A percentile compares a stretch with the other conserved stretches of the same genome.
phyloP scores from a whole-genome alignment of 2,329 filamentous ascomycete genomes.

The Botrytis galanthina region DNA sequence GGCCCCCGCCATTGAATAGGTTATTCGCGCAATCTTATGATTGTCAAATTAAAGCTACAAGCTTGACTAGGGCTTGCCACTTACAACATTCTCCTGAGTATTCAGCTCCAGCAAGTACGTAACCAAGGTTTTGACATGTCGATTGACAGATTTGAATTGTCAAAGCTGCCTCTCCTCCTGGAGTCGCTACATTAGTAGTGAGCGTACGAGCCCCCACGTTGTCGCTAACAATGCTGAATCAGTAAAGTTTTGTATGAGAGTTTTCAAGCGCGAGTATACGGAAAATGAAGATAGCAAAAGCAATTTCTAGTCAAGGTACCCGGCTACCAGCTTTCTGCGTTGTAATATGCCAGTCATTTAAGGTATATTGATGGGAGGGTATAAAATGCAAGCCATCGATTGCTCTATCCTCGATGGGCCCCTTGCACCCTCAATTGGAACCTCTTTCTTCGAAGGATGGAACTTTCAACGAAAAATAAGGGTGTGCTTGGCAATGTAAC shows the following conservation, averaged over 20 bases:
- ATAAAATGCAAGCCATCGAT: background rate
- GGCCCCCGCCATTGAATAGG: constrained; percentile 19
- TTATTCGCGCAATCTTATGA: constrained; percentile 22
- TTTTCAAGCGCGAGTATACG: background rate
- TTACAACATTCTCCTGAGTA: constrained; percentile 46
- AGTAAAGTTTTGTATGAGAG: background rate
- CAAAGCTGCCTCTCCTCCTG: constrained; percentile 24
- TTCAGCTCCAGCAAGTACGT: constrained; percentile 46
- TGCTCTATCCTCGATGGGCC: background rate
- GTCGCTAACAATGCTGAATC: constrained; percentile 10
- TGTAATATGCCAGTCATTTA: background rate
- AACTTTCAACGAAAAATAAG: background rate
- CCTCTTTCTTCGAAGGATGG: background rate
- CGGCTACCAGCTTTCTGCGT: background rate
- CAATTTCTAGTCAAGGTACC: background rate
- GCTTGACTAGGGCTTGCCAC: constrained; percentile 6
- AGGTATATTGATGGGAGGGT: background rate
- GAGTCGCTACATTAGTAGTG: constrained; percentile 20
- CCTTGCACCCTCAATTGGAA: background rate
- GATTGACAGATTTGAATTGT: constrained; percentile 30
- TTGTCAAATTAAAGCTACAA: constrained; percentile 3
- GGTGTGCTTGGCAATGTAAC: constrained; percentile 14
- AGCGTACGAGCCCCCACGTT: constrained; percentile 15
- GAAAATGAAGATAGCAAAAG: background rate
- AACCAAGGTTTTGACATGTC: constrained; percentile 34